Percentiles rank a stretch among this genome's conserved stretches.
Evolutionary conservation across 2,329 filamentous ascomycete species (phyloP).

Genomic region (Karstenula rhodostoma): DNA sequence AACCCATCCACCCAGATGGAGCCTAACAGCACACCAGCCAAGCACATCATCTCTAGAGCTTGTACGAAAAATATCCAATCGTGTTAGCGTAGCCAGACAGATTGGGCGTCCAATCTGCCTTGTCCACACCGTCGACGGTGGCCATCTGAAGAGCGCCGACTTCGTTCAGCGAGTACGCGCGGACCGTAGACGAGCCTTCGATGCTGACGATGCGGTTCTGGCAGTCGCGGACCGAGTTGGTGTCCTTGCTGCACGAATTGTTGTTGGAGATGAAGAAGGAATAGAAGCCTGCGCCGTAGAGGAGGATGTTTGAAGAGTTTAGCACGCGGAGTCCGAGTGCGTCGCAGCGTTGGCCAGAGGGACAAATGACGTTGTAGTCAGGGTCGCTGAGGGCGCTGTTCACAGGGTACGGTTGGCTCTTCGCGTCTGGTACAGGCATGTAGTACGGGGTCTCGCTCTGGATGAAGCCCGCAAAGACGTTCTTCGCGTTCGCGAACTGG

Average conservation of each 20-base stretch:
- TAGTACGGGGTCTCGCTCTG: constrained; percentile 90
- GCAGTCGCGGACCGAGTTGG: constrained; percentile 51
- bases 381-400: constrained; percentile 68
- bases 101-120: constrained; percentile 59
- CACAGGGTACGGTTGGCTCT: constrained; percentile 66
- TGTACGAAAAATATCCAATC: constrained; percentile 46
- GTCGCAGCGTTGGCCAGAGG: constrained; percentile 32
- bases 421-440: constrained; percentile 80
- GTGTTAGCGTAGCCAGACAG: constrained; percentile 50
- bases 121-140: constrained; percentile 52
- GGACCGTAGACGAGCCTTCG: constrained; percentile 51
- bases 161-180: constrained; percentile 60
- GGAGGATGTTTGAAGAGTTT: constrained; percentile 62
- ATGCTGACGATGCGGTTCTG: constrained; percentile 61
- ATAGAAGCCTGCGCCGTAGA: constrained; percentile 74
- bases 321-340: constrained; percentile 72
- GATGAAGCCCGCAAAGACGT: constrained; percentile 83
- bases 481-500: constrained; percentile 77
- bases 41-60: constrained; percentile 28
- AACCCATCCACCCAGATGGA: neutral
- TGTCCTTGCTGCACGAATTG: constrained; percentile 42
- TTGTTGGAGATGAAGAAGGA: constrained; percentile 73
- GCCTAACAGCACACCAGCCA: neutral
- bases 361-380: constrained; percentile 63
- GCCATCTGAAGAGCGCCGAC: constrained; percentile 59